Conservation (phyloP, 345 rosid genomes). For the Linum usitatissimum region DNA sequence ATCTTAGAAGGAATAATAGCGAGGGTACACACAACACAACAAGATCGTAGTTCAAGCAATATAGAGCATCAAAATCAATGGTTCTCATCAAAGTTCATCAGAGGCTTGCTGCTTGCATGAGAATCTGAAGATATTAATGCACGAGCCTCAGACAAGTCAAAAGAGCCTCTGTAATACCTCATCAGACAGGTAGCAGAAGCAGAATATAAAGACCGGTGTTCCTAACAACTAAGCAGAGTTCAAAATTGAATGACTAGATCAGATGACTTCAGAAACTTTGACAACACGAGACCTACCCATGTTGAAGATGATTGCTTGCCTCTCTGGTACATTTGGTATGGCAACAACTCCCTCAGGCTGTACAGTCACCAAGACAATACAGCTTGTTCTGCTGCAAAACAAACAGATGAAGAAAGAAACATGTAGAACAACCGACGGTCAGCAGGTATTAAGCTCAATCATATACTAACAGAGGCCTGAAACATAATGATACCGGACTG, state of each 20-base stretch:
- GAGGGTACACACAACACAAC: no score
- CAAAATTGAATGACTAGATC: background rate
- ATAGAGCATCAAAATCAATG: background rate
- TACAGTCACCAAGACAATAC: conserved; percentile 46
- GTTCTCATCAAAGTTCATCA: background rate
- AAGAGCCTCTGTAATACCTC: no score
- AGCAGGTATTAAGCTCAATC: background rate
- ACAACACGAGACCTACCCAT: conserved; percentile 37
- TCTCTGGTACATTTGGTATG: conserved; percentile 40
- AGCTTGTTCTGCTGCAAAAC: conserved; percentile 33
- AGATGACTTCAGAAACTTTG: background rate
- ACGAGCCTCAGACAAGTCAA: no score
- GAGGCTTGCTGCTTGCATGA: background rate
- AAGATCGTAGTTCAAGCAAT: background rate
- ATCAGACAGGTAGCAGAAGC: no score
- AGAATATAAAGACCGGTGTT: no score
- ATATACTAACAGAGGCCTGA: background rate
- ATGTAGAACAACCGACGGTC: background rate
- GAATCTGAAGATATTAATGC: background rate
- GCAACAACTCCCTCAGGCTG: conserved; percentile 85
- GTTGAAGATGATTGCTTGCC: conserved; percentile 49
- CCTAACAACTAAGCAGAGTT: background rate
- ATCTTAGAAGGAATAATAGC: no score
- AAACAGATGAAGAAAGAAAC: conserved; percentile 3
- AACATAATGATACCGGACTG: conserved; percentile 32